Evolutionary conservation across 179 eudicot species (phyloP).

Genomic region (Heliamphora pulchella): DNA sequence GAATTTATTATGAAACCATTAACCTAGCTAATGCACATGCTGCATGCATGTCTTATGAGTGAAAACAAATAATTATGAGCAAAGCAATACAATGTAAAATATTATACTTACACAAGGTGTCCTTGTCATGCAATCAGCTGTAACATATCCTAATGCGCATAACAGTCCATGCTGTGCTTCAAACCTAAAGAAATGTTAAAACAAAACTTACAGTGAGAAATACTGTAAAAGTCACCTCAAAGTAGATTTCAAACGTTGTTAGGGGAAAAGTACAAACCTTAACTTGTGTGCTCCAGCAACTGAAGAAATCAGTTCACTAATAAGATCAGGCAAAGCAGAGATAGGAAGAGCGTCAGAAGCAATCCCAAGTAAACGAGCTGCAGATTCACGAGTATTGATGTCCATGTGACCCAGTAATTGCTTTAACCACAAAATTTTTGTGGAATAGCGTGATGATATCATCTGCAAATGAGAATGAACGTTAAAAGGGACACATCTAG

Average conservation of each 20-base stretch:
- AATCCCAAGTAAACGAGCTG: conserved; percentile 82
- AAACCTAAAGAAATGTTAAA: conserved; percentile 43
- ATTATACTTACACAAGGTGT: conserved; percentile 46
- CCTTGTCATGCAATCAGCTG: conserved; percentile 65
- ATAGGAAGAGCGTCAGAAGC: conserved; percentile 75
- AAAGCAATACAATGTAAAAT: conserved; percentile 6
- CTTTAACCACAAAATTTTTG: conserved; percentile 67
- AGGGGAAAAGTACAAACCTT: conserved; percentile 37
- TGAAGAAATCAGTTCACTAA: conserved; percentile 51
- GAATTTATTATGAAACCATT: not conserved
- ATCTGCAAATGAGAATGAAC: conserved; percentile 36
- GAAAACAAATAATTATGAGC: not conserved
- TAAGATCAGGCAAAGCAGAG: conserved; percentile 48
- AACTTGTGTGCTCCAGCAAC: conserved; percentile 38
- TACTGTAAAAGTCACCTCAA: not conserved
- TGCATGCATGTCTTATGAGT: conserved; percentile 7
- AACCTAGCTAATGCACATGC: not conserved
- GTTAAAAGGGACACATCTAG: conserved; percentile 17
- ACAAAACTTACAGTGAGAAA: conserved; percentile 16
- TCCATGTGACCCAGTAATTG: conserved; percentile 72
- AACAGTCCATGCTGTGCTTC: conserved; percentile 78
- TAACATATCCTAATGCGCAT: conserved; percentile 78
- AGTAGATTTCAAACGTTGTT: not conserved
- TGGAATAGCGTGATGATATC: conserved; percentile 66
- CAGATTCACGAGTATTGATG: conserved; percentile 76